phyloP scores from a whole-genome alignment of 352 stramenopile genomes.

The Phytophthora megakarya region DNA sequence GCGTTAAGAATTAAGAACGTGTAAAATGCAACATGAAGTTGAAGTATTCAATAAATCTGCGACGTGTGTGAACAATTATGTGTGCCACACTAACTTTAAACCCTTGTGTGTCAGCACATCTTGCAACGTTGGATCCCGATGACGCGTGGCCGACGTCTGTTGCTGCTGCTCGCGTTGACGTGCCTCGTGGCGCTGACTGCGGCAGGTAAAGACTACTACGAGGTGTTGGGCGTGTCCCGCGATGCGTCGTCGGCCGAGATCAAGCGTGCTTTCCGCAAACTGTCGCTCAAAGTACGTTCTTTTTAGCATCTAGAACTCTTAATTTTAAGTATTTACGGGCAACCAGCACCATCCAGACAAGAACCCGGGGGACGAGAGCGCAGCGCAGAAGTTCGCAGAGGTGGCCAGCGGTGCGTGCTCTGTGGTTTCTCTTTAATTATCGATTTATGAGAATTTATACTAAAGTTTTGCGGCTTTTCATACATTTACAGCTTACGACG shows the following conservation, averaged over 20 bases:
- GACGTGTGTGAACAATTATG: too few species aligned
- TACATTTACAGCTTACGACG: slow-evolving; percentile 80
- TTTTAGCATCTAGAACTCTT: neutral
- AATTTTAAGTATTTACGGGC: neutral
- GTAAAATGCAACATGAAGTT: too few species aligned
- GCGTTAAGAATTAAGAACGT: too few species aligned
- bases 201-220: slow-evolving; percentile 71
- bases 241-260: slow-evolving; percentile 74
- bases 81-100: too few species aligned
- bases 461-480: too few species aligned
- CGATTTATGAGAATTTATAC: neutral
- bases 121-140: slow-evolving; percentile 17
- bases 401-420: slow-evolving; percentile 60
- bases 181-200: slow-evolving; percentile 31
- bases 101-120: too few species aligned
- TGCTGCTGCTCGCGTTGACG: slow-evolving; percentile 38
- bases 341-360: slow-evolving; percentile 88
- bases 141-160: slow-evolving; percentile 32
- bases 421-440: neutral
- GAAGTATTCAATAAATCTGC: too few species aligned
- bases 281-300: slow-evolving; percentile 80
- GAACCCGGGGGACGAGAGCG: slow-evolving; percentile 85
- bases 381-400: slow-evolving; percentile 89
- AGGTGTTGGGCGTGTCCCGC: slow-evolving; percentile 65
- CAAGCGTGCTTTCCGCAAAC: slow-evolving; percentile 87